Evolutionary conservation across 352 stramenopile genomes (phyloP), one percentile per base, ranked within the genome.

Genomic region (Phytophthora macrochlamydospora): DNA sequence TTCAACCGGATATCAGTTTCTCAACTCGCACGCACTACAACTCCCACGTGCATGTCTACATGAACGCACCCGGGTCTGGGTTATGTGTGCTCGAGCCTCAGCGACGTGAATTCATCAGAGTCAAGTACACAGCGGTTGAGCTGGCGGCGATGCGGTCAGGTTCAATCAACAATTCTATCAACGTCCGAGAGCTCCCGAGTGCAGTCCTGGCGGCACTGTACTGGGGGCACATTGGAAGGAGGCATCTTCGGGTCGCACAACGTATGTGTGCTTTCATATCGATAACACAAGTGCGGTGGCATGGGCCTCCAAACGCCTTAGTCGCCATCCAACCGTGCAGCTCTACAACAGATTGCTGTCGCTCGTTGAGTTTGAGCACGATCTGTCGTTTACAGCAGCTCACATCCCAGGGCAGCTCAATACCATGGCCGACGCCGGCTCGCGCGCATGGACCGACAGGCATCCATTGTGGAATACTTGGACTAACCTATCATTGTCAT

Each of bases 331-430:
- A 24, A 24, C 18, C 18, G 18, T 24, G 18, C 18, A 24, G 18
- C 18, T 24, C 18, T 24, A 24, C 18, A 24, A 24, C 18, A 24
- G 18, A 24, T 24, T 24, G 18, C 12, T 76, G 0, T 73, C 45
- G 0, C 13, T 72, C 13, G 59, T 56, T 0, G 69, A 76, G 29
- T 64, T 76, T n/a, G 48, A 67, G 31, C 70, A 62, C 37, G 49
- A 62, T 8, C 14, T 73, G 2, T 24, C 43, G 1, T 62, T 63
- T 8, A 53, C 69, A 0, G 51, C 69, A 8, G 49, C 56, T 28
- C 64, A 77, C 43, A 68, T 77, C 29, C 30, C 60, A 3, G 51
- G 56, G n/a, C 48, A 55, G 12, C n/a, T 55, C 4, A 68, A 76
- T 14, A 48, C 55, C 0, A 57, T 69, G 54, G 59, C 59, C 0